A percentile compares a stretch with the other conserved stretches of the same genome.
Evolutionary conservation across 2,329 filamentous ascomycete species (phyloP).

Genomic region (Epichloe festucae): DNA sequence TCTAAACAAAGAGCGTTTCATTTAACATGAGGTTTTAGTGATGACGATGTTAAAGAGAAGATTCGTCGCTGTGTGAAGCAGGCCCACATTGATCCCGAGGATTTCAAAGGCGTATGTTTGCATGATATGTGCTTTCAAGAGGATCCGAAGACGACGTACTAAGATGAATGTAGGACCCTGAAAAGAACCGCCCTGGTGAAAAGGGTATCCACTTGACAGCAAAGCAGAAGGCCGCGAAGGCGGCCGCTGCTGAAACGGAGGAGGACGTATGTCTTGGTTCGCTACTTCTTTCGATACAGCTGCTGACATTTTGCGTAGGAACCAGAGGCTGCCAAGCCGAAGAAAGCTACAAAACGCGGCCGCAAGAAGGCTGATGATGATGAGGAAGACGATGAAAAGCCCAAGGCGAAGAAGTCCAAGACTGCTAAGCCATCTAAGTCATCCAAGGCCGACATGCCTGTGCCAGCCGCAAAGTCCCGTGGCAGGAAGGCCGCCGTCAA

Average conservation of each 20-base stretch:
- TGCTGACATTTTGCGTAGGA: constrained; percentile 6
- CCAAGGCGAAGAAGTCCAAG: constrained; percentile 24
- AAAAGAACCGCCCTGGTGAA: constrained; percentile 57
- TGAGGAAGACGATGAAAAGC: constrained; percentile 20
- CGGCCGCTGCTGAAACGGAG: constrained; percentile 15
- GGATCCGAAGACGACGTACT: background rate
- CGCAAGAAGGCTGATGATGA: constrained; percentile 21
- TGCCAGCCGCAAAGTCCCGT: background rate
- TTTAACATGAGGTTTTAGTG: constrained; percentile 18
- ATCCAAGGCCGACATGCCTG: constrained; percentile 11
- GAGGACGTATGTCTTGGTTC: constrained; percentile 9
- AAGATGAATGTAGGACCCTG: constrained; percentile 48
- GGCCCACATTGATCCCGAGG: constrained; percentile 71
- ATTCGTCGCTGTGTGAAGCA: constrained; percentile 57
- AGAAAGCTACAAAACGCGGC: constrained; percentile 22
- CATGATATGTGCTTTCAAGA: background rate
- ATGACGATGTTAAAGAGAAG: constrained; percentile 57
- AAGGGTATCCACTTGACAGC: constrained; percentile 44
- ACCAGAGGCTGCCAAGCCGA: constrained; percentile 12
- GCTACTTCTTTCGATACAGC: background rate
- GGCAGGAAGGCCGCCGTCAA: constrained; percentile 1
- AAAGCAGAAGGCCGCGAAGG: constrained; percentile 23
- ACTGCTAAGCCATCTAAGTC: constrained; percentile 12
- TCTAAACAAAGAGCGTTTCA: background rate
- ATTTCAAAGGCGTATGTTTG: constrained; percentile 72